phyloP scores from a whole-genome alignment of 805 yeast genomes.

The Schizosaccharomyces lindneri region DNA sequence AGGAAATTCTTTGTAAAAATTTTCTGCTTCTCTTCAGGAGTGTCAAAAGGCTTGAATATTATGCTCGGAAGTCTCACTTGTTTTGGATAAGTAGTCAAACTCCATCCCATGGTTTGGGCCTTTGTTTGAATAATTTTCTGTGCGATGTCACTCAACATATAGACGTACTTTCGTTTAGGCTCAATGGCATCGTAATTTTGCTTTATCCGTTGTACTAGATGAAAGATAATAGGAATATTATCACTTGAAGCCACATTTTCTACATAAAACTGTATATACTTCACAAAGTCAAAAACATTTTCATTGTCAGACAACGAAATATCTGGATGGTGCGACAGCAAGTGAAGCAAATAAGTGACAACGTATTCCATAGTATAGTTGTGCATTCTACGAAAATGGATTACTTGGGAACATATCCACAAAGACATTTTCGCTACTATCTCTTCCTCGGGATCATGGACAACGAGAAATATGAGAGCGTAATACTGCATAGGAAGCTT shows the following conservation, averaged over 20 bases:
- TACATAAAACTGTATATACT: constrained; percentile 35
- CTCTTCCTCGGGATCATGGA: constrained; percentile 40
- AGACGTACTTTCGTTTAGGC: neutral
- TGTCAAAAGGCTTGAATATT: neutral
- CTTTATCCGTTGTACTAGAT: constrained; percentile 53
- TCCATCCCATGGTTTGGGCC: neutral
- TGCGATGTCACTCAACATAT: neutral
- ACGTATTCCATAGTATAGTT: constrained; percentile 38
- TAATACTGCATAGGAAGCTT: constrained; percentile 38
- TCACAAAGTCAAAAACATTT: constrained; percentile 21
- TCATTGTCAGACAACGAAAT: constrained; percentile 13
- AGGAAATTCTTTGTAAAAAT: neutral
- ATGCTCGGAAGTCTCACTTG: neutral
- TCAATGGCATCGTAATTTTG: constrained; percentile 37
- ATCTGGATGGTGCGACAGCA: constrained; percentile 52
- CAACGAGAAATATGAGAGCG: constrained; percentile 45
- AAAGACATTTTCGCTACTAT: constrained; percentile 29
- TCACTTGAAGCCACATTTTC: constrained; percentile 35
- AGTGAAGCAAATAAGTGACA: constrained; percentile 40
- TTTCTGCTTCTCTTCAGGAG: neutral
- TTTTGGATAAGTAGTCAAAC: neutral
- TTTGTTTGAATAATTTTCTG: neutral
- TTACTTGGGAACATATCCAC: constrained; percentile 40
- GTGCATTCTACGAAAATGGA: constrained; percentile 12
- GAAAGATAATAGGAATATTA: constrained; percentile 48